Evolutionary conservation across 768 basidiomycete genomes (phyloP).

Genomic region (Hirschioporus abietinus): DNA sequence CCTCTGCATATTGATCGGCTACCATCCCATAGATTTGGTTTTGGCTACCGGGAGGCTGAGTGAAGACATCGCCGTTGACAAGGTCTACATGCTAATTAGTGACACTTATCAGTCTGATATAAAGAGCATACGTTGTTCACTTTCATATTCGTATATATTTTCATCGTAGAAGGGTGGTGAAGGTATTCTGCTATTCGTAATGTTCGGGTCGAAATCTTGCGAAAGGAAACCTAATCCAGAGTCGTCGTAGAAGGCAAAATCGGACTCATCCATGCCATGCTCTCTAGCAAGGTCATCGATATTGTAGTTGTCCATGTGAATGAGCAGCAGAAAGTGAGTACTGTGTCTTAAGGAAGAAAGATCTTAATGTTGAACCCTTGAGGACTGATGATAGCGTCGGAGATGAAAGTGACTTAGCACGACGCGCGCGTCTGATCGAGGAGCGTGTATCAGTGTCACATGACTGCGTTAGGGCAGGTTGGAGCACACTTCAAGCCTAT

Average conservation of each 20-base stretch:
- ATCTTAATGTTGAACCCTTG: neutral
- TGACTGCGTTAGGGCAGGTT: neutral
- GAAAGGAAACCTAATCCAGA: neutral
- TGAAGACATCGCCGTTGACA: constrained; percentile 24
- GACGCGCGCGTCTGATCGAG: neutral
- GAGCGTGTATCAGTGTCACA: neutral
- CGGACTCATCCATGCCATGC: constrained; percentile 14
- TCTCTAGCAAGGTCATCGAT: constrained; percentile 14
- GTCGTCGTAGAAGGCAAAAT: constrained; percentile 4
- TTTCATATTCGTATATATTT: constrained; percentile 7
- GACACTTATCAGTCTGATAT: constrained; percentile 31
- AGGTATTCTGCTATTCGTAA: constrained; percentile 7
- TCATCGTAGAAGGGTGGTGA: constrained; percentile 1
- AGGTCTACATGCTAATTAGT: constrained; percentile 32
- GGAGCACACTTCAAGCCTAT: too few species aligned
- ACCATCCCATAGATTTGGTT: constrained; percentile 2
- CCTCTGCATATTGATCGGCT: neutral
- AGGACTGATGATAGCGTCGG: neutral
- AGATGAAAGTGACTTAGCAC: neutral
- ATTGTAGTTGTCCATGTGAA: constrained; percentile 4
- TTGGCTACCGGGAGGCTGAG: constrained; percentile 6
- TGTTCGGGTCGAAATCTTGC: constrained; percentile 10
- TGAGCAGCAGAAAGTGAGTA: neutral
- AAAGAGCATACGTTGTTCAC: constrained; percentile 19
- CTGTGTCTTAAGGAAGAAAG: neutral